These are phyloP conservation scores for Gaeumannomyces sp. DNA, from an alignment of 2,329 filamentous ascomycete genomes.

Conservation along the genomic window DNA sequence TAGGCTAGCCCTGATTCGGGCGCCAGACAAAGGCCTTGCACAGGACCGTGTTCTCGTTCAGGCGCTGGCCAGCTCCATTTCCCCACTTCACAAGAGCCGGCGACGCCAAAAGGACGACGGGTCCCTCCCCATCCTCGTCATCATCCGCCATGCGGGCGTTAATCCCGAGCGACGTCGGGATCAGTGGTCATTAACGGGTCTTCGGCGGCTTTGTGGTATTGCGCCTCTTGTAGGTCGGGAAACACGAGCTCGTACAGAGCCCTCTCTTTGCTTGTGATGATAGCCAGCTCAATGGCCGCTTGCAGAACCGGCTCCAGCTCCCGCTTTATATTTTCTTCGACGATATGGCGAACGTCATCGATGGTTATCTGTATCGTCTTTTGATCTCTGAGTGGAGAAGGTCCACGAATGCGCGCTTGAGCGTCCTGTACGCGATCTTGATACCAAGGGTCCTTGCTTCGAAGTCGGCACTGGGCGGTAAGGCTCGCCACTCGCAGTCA, in stretches of 20 bases:
- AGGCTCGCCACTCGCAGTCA: not conserved
- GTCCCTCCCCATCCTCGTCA: not conserved
- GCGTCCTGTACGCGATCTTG: not conserved
- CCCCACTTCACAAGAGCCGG: constrained; percentile 2
- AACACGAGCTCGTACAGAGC: not conserved
- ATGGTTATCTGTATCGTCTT: not conserved
- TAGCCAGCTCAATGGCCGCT: not conserved
- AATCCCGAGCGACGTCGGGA: not conserved
- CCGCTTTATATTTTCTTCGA: no score
- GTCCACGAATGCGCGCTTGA: not conserved
- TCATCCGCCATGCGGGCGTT: not conserved
- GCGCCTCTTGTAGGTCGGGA: not conserved
- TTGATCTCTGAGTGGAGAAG: not conserved
- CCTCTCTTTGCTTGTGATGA: not conserved
- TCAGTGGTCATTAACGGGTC: not conserved
- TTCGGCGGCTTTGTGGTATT: not conserved
- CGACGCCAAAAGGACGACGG: not conserved
- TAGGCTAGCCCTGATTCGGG: no score
- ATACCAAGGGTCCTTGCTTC: not conserved
- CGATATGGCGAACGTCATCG: no score
- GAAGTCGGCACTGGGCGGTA: not conserved
- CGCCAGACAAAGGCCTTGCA: constrained; percentile 1
- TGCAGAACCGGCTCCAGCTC: not conserved
- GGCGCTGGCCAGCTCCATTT: not conserved
- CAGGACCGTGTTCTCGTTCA: not conserved